Evolutionary conservation across 495 filamentous ascomycete species (phyloP).

Genomic region (Darksidea phi): DNA sequence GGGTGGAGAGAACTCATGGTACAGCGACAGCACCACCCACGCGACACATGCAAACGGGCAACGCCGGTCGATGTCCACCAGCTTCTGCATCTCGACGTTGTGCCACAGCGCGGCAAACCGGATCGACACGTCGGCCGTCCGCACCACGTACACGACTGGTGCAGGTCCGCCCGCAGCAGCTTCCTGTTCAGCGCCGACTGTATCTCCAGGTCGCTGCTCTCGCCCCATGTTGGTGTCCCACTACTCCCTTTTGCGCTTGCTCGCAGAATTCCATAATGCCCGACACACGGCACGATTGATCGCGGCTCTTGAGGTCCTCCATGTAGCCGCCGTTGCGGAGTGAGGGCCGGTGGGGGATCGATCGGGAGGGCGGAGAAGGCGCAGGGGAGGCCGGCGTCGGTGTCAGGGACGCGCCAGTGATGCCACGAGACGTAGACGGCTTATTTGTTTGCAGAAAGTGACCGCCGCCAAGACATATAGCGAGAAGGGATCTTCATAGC

Average conservation of each 20-base stretch:
- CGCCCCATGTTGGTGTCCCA: slow-evolving; percentile 13
- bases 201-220: no score
- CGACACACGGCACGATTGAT: slow-evolving; percentile 14
- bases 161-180: slow-evolving; percentile 9
- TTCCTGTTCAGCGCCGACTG: slow-evolving; percentile 18
- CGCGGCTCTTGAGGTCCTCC: slow-evolving; percentile 13
- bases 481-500: no score
- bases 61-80: slow-evolving; percentile 18
- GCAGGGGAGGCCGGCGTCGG: no score
- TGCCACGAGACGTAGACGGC: no score
- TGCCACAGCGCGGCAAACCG: slow-evolving; percentile 17
- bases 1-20: slow-evolving; percentile 15
- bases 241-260: slow-evolving; percentile 17
- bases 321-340: slow-evolving; percentile 16
- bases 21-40: slow-evolving; percentile 14
- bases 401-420: no score
- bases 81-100: slow-evolving; percentile 18
- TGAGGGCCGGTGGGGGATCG: slow-evolving; percentile 7
- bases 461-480: no score
- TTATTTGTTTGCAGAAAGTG: no score
- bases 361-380: no score
- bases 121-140: slow-evolving; percentile 14
- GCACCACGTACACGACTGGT: slow-evolving; percentile 20
- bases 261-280: slow-evolving; percentile 20
- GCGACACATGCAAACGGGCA: slow-evolving; percentile 22